Conservation (phyloP, 1,139 yeast species). For the Suhomyces terraborum region DNA sequence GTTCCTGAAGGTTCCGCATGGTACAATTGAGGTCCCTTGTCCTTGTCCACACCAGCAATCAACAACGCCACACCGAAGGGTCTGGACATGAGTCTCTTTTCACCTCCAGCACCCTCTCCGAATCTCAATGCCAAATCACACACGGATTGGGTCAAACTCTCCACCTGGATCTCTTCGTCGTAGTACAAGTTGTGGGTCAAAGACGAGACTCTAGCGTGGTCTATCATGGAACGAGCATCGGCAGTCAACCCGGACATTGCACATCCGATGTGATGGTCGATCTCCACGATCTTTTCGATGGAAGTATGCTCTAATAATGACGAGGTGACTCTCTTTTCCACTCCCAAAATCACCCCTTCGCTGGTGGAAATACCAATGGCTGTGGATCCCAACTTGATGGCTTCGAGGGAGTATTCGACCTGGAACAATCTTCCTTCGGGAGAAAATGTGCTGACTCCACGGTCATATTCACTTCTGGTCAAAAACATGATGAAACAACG, state of each 20-base stretch:
- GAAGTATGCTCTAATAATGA: slow-evolving; percentile 87
- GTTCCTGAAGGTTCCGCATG: slow-evolving; percentile 99
- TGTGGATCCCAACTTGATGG: slow-evolving; percentile 94
- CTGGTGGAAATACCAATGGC: slow-evolving; percentile 98
- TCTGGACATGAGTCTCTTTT: slow-evolving; percentile 95
- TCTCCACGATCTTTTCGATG: slow-evolving; percentile 94
- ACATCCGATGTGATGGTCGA: slow-evolving; percentile 93
- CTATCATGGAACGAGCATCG: slow-evolving; percentile 98
- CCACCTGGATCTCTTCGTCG: slow-evolving; percentile 91
- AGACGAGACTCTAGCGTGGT: slow-evolving; percentile 93
- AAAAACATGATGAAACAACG: slow-evolving; percentile 64
- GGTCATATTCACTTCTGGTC: slow-evolving; percentile 98
- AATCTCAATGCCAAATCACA: slow-evolving; percentile 96
- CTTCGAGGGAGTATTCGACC: slow-evolving; percentile 97
- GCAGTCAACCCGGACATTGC: slow-evolving; percentile 99
- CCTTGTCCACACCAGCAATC: slow-evolving; percentile 91
- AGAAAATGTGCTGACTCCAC: slow-evolving; percentile 97
- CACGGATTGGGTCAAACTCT: slow-evolving; percentile 91
- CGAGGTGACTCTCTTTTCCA: slow-evolving; percentile 95
- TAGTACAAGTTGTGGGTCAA: slow-evolving; percentile 86
- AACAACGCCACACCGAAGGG: slow-evolving; percentile 98
- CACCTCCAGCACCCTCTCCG: slow-evolving; percentile 98
- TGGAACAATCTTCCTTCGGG: slow-evolving; percentile 99
- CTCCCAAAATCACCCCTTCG: slow-evolving; percentile 95
- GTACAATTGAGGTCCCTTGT: slow-evolving; percentile 92